These are phyloP conservation scores for Pachyrhizus erosus DNA, from an alignment of 306 rosid species.

Conservation along the genomic window DNA sequence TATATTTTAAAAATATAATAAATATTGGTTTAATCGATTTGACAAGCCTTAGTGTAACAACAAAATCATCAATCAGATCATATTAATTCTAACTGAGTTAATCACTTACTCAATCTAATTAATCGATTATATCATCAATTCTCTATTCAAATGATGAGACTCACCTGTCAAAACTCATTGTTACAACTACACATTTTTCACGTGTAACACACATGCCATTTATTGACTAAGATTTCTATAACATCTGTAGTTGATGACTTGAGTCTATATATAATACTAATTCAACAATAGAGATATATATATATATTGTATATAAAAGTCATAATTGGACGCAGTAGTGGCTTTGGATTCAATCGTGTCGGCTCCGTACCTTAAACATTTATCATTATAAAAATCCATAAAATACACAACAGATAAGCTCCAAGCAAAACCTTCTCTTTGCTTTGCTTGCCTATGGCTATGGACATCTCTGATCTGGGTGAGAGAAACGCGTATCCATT, in stretches of 20 bases:
- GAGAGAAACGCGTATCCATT: constrained; percentile 27
- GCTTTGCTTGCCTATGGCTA: too few species aligned
- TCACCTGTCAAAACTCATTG: too few species aligned
- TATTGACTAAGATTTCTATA: not conserved
- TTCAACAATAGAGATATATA: not conserved
- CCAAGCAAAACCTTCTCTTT: not conserved
- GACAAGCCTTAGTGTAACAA: too few species aligned
- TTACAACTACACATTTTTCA: not conserved
- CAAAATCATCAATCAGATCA: too few species aligned
- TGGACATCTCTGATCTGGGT: constrained; percentile 28
- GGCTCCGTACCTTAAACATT: not conserved
- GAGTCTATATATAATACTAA: too few species aligned
- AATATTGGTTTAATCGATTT: too few species aligned
- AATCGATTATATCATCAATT: too few species aligned
- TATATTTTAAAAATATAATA: too few species aligned
- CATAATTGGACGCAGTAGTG: not conserved
- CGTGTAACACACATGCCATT: not conserved
- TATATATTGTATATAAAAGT: not conserved
- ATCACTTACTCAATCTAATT: too few species aligned
- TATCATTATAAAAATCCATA: not conserved
- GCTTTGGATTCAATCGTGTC: not conserved
- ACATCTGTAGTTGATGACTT: too few species aligned
- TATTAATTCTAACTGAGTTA: too few species aligned
- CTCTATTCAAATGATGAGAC: too few species aligned
- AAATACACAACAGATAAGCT: not conserved